phyloP scores from a whole-genome alignment of 2,329 filamentous ascomycete species.

The Aspergillus sp. region DNA sequence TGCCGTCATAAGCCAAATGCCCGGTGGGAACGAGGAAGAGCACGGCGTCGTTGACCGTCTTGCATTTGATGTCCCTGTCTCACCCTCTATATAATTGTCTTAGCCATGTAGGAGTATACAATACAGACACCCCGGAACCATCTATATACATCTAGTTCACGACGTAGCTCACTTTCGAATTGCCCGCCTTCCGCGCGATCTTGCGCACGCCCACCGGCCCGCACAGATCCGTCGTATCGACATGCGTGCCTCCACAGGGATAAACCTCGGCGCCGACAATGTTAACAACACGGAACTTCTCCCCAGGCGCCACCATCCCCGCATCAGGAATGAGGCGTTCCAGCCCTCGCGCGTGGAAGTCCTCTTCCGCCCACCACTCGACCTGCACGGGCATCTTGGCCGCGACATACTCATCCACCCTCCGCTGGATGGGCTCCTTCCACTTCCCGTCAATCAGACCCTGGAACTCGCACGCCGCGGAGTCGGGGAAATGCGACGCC shows the following conservation, averaged over 20 bases:
- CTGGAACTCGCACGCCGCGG: slow-evolving; percentile 65
- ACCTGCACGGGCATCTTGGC: slow-evolving; percentile 59
- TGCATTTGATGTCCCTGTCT: not conserved
- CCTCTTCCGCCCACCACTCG: slow-evolving; percentile 65
- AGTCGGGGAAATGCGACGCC: slow-evolving; percentile 68
- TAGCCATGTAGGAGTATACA: not conserved
- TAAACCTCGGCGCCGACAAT: slow-evolving; percentile 68
- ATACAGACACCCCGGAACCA: not conserved
- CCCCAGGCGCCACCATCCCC: slow-evolving; percentile 44
- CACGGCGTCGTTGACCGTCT: slow-evolving; percentile 15
- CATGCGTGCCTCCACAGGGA: slow-evolving; percentile 74
- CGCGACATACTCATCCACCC: slow-evolving; percentile 58
- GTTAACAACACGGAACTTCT: slow-evolving; percentile 64
- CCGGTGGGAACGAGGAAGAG: slow-evolving; percentile 7
- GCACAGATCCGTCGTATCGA: slow-evolving; percentile 55
- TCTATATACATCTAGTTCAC: slow-evolving; percentile 10
- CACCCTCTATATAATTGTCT: not conserved
- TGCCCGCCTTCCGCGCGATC: slow-evolving; percentile 63
- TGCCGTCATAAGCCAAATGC: slow-evolving; percentile 17
- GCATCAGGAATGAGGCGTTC: slow-evolving; percentile 56
- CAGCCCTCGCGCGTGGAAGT: slow-evolving; percentile 55
- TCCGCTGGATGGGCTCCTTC: slow-evolving; percentile 61
- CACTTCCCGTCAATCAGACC: slow-evolving; percentile 64
- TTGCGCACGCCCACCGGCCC: slow-evolving; percentile 63
- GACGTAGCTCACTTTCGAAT: slow-evolving; percentile 54